phyloP scores from a whole-genome alignment of 2,329 filamentous ascomycete species.

The Aureobasidium sp. region DNA sequence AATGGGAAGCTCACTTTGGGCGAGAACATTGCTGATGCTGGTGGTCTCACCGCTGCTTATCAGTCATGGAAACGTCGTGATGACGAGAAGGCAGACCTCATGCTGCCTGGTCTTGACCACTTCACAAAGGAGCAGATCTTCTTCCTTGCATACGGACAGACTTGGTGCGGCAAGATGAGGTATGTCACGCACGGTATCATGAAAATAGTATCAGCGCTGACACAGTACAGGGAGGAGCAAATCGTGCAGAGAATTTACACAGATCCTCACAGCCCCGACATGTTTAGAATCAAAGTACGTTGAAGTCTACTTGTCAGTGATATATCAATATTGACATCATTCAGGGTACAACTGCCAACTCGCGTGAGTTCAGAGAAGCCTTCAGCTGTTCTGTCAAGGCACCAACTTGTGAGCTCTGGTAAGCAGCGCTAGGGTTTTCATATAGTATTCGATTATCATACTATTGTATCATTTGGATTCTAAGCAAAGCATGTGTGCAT shows the following conservation, averaged over 20 bases:
- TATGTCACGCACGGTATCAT: not conserved
- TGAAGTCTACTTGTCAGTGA: too few relatives aligned
- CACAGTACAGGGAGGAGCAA: constrained; percentile 40
- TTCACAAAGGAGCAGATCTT: constrained; percentile 63
- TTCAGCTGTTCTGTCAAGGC: constrained; percentile 58
- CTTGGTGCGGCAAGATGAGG: constrained; percentile 56
- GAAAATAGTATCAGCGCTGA: not conserved
- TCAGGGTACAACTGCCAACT: constrained; percentile 56
- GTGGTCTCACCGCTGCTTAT: constrained; percentile 55
- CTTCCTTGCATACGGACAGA: constrained; percentile 39
- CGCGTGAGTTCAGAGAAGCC: constrained; percentile 56
- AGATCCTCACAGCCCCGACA: constrained; percentile 58
- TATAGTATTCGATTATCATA: too few relatives aligned
- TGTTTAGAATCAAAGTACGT: constrained; percentile 39
- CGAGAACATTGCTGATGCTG: constrained; percentile 65
- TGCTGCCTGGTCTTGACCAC: constrained; percentile 51
- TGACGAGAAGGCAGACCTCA: constrained; percentile 39
- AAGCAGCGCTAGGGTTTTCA: constrained; percentile 16
- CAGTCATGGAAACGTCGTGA: constrained; percentile 56
- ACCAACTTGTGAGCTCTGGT: constrained; percentile 64
- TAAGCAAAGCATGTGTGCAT: too few relatives aligned
- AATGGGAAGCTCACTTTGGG: constrained; percentile 56
- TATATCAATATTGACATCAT: not conserved
- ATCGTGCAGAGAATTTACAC: constrained; percentile 50
- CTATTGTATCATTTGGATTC: too few relatives aligned